These are phyloP conservation scores for Mycena alexandri DNA, from an alignment of 768 basidiomycete genomes.

Conservation along the genomic window DNA sequence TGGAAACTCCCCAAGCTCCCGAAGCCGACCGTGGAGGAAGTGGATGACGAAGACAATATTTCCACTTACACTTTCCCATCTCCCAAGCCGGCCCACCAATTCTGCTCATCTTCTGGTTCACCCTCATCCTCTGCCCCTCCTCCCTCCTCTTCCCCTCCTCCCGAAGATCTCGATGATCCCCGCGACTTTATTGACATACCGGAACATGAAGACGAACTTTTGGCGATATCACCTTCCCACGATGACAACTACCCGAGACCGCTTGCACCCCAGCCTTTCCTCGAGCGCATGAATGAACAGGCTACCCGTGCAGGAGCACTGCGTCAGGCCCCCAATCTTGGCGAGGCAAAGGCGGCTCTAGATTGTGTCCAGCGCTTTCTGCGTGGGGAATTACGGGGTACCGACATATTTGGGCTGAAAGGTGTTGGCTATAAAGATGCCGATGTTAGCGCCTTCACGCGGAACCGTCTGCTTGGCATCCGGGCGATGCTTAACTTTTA, in stretches of 20 bases:
- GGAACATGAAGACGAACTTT: not conserved
- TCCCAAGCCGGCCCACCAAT: not conserved
- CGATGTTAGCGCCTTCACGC: constrained; percentile 6
- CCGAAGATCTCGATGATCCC: not conserved
- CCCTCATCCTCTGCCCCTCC: not conserved
- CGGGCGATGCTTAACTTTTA: constrained; percentile 22
- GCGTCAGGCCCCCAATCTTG: not conserved
- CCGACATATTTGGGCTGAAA: not conserved
- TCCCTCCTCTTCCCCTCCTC: no score
- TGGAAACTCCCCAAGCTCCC: constrained; percentile 7
- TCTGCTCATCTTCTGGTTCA: no score
- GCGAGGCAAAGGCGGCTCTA: not conserved
- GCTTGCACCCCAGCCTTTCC: not conserved
- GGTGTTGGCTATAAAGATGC: constrained; percentile 32
- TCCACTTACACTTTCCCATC: constrained; percentile 9
- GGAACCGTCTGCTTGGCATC: constrained; percentile 9
- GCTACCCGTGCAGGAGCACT: not conserved
- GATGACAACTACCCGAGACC: constrained; percentile 5
- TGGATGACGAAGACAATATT: constrained; percentile 3
- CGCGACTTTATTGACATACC: constrained; percentile 2
- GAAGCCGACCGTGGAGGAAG: constrained; percentile 1
- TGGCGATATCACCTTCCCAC: constrained; percentile 11
- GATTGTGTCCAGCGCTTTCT: not conserved
- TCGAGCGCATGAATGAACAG: not conserved
- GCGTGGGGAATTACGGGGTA: constrained; percentile 13